Conservation (phyloP, 257 asterid genomes). For the Verbascum thapsus region DNA sequence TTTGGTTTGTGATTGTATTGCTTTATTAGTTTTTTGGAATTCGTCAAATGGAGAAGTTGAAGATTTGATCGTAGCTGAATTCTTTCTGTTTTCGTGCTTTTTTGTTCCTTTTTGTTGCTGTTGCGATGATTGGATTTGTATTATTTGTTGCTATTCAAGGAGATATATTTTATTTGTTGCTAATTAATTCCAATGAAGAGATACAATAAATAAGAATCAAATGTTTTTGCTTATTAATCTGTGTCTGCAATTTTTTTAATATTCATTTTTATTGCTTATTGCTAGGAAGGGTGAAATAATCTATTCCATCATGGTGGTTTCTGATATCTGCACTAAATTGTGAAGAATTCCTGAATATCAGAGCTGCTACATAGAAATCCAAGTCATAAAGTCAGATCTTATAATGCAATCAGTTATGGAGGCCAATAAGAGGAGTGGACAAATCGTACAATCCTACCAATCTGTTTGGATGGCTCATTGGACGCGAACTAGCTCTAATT, state of each 20-base stretch:
- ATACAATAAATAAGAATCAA: background rate
- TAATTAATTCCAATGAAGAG: background rate
- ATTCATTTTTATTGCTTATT: background rate
- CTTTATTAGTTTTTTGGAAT: conserved; percentile 10
- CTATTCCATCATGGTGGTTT: background rate
- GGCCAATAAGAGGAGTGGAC: conserved; percentile 40
- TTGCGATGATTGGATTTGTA: conserved; percentile 2
- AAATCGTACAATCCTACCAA: conserved; percentile 36
- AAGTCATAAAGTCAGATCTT: conserved; percentile 52
- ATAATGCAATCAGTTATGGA: conserved; percentile 26
- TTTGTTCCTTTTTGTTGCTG: no score
- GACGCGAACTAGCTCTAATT: conserved; percentile 42
- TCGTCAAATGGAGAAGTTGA: background rate
- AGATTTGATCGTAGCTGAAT: background rate
- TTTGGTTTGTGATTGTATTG: background rate
- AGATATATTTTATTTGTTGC: background rate
- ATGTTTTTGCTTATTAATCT: background rate
- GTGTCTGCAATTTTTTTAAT: background rate
- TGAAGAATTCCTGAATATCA: conserved; percentile 29
- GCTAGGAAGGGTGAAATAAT: background rate
- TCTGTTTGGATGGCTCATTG: conserved; percentile 77
- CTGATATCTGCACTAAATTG: conserved; percentile 1
- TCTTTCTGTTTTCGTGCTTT: background rate
- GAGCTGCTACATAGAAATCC: conserved; percentile 16
- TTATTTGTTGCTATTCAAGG: background rate